phyloP scores from a whole-genome alignment of 441 rosid species.

The Bocquillonia castaneifolia region DNA sequence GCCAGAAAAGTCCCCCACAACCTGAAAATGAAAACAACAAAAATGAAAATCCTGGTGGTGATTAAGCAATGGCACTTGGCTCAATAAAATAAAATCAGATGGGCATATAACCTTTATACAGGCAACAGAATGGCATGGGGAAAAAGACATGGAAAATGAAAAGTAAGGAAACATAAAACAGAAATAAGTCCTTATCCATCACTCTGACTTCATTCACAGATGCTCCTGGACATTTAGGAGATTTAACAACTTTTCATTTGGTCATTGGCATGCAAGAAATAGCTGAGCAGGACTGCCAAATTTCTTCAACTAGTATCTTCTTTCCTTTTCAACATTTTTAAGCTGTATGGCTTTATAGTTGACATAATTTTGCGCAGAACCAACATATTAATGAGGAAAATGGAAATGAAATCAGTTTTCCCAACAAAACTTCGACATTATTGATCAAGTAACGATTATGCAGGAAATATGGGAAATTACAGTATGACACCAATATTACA shows the following conservation, averaged over 20 bases:
- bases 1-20: constrained; percentile 94
- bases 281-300: background rate
- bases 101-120: too few species aligned
- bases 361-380: background rate
- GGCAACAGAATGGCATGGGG: background rate
- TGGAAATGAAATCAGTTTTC: background rate
- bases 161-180: background rate
- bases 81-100: too few species aligned
- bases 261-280: background rate
- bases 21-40: constrained; percentile 37
- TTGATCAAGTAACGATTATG: background rate
- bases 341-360: background rate
- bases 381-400: background rate
- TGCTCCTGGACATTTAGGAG: background rate
- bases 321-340: background rate
- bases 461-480: background rate
- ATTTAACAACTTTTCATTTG: background rate
- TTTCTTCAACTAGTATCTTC: background rate
- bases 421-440: background rate
- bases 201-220: background rate
- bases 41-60: background rate
- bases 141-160: background rate
- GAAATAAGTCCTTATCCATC: background rate
- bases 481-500: background rate
- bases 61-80: background rate